Evolutionary conservation across 495 filamentous ascomycete species (phyloP).

Genomic region (Aspergillus coremiiformis): DNA sequence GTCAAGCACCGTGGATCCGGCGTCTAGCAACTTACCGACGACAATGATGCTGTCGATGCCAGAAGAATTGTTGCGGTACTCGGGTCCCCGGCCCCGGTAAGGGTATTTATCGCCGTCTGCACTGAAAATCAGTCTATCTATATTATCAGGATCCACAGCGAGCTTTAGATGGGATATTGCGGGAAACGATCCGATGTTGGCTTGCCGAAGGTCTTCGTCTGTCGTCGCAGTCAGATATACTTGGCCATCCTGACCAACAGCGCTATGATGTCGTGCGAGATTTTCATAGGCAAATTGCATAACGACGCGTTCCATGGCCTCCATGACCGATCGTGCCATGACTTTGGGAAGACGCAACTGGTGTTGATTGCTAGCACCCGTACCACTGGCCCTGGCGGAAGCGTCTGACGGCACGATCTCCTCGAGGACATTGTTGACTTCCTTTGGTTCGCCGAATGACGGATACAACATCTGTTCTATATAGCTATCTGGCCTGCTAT

Average conservation of each 20-base stretch:
- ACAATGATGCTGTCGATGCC: conserved; percentile 29
- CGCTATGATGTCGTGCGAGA: conserved; percentile 24
- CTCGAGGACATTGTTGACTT: not conserved
- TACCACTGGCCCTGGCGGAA: not conserved
- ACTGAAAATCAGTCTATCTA: conserved; percentile 6
- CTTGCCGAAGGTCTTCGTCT: conserved; percentile 8
- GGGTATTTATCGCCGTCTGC: conserved; percentile 13
- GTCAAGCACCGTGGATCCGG: conserved; percentile 33
- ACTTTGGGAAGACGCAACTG: not conserved
- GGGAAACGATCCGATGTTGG: conserved; percentile 12
- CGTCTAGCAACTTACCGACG: conserved; percentile 29
- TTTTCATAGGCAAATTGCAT: conserved; percentile 23
- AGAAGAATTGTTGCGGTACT: conserved; percentile 18
- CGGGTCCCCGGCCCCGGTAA: conserved; percentile 28
- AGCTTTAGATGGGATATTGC: conserved; percentile 16
- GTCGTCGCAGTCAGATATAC: conserved; percentile 12
- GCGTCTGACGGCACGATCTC: not conserved
- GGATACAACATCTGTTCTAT: conserved; percentile 15
- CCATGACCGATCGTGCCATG: conserved; percentile 5
- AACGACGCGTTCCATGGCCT: conserved; percentile 22
- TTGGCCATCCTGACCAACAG: conserved; percentile 8
- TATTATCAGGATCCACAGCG: not conserved
- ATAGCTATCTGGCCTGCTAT: conserved; percentile 11
- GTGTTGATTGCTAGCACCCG: not conserved
- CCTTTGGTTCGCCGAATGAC: not conserved